Evolutionary conservation across 805 yeast genomes (phyloP).

Genomic region (Ogataea methylovora): DNA sequence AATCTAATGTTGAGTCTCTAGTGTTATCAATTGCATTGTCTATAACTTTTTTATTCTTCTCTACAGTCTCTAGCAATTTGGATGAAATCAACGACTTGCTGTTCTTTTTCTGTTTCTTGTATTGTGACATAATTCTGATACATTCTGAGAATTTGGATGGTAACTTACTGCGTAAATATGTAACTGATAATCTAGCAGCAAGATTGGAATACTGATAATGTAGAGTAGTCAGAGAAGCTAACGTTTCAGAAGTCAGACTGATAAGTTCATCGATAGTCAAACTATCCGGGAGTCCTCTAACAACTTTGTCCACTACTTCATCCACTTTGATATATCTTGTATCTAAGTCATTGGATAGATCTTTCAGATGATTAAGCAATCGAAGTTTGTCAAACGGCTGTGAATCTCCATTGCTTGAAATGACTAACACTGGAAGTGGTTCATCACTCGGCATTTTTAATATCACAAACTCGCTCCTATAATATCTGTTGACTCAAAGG

Average conservation of each 20-base stretch:
- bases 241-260: constrained; percentile 74
- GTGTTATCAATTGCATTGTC: constrained; percentile 62
- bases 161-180: constrained; percentile 79
- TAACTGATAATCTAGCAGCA: constrained; percentile 86
- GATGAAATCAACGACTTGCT: constrained; percentile 59
- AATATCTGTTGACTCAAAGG: too few species aligned
- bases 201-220: constrained; percentile 91
- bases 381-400: constrained; percentile 1
- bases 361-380: background rate
- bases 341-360: constrained; percentile 27
- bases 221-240: constrained; percentile 89
- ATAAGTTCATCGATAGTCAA: constrained; percentile 35
- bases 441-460: too few species aligned
- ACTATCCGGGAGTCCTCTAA: constrained; percentile 40
- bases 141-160: constrained; percentile 72
- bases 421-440: too few species aligned
- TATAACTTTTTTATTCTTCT: constrained; percentile 48
- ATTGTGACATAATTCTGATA: constrained; percentile 53
- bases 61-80: constrained; percentile 49
- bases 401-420: too few species aligned
- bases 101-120: constrained; percentile 62
- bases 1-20: constrained; percentile 73
- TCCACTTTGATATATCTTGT: constrained; percentile 36
- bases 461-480: too few species aligned
- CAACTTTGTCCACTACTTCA: constrained; percentile 38